Evolutionary conservation across 805 yeast genomes (phyloP).

Genomic region (Ogataea nitratoaversa): DNA sequence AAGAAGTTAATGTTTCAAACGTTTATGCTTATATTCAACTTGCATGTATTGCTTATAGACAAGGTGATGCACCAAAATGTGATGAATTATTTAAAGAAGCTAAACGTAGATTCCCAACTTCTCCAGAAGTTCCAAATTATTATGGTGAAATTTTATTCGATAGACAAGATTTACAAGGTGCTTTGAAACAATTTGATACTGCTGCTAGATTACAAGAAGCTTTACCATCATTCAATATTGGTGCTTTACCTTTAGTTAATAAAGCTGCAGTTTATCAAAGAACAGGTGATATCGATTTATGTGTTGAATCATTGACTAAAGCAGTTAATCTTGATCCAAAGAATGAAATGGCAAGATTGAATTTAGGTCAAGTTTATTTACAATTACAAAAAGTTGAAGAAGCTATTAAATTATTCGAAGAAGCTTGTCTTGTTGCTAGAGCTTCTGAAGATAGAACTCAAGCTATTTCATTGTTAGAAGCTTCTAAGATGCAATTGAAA

Average conservation of each 20-base stretch:
- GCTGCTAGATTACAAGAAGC: slow-evolving; percentile 80
- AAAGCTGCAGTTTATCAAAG: slow-evolving; percentile 73
- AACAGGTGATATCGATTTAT: slow-evolving; percentile 50
- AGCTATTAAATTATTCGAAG: slow-evolving; percentile 78
- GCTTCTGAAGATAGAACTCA: slow-evolving; percentile 81
- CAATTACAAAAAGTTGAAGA: slow-evolving; percentile 79
- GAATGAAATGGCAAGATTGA: slow-evolving; percentile 82
- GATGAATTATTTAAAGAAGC: slow-evolving; percentile 64
- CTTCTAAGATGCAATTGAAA: slow-evolving; percentile 82
- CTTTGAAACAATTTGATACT: slow-evolving; percentile 78
- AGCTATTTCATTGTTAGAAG: slow-evolving; percentile 88
- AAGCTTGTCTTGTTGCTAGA: slow-evolving; percentile 78
- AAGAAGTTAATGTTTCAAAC: slow-evolving; percentile 67
- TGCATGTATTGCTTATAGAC: slow-evolving; percentile 87
- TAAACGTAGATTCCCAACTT: slow-evolving; percentile 70
- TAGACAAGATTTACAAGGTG: slow-evolving; percentile 64
- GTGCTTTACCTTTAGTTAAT: slow-evolving; percentile 85
- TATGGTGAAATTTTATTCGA: slow-evolving; percentile 92
- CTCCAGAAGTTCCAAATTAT: slow-evolving; percentile 91
- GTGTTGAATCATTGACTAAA: slow-evolving; percentile 60
- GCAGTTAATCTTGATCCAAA: slow-evolving; percentile 85
- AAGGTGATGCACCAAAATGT: slow-evolving; percentile 56
- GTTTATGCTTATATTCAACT: slow-evolving; percentile 85
- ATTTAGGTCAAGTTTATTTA: slow-evolving; percentile 87
- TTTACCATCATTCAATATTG: slow-evolving; percentile 65